These are phyloP conservation scores for Cutaneotrichosporon sp. DNA, from an alignment of 1,284 basidiomycete genomes.

Conservation along the genomic window DNA sequence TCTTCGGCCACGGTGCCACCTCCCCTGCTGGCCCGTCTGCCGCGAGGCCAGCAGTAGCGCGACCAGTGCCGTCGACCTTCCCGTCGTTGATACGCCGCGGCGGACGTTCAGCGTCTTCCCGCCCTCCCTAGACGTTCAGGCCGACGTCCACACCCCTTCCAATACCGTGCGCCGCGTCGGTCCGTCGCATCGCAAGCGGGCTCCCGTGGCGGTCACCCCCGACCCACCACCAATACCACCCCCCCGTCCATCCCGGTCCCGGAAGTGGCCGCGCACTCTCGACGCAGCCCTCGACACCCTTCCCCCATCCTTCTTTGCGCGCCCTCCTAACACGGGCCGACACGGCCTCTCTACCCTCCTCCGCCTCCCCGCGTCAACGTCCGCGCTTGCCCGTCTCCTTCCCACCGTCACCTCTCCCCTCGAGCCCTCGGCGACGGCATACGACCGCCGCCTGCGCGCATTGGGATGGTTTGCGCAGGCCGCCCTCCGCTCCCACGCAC, in stretches of 20 bases:
- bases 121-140: neutral
- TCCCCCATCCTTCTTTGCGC: neutral
- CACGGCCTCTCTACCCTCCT: neutral
- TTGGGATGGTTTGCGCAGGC: constrained; percentile 1
- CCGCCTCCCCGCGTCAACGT: neutral
- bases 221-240: neutral
- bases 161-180: no score
- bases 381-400: neutral
- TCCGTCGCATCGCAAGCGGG: neutral
- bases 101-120: neutral
- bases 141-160: neutral
- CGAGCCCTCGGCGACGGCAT: neutral
- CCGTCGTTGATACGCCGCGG: neutral
- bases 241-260: neutral
- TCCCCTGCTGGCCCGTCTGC: constrained; percentile 13
- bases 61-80: neutral
- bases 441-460: neutral
- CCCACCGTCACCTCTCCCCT: neutral
- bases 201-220: neutral
- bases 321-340: neutral
- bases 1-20: constrained; percentile 9
- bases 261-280: neutral
- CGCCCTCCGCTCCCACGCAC: neutral
- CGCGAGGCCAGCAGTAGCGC: constrained; percentile 9
- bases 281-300: constrained; percentile 2